Conservation (phyloP, 1,284 basidiomycete species). For the Sphagnurus paluster region DNA sequence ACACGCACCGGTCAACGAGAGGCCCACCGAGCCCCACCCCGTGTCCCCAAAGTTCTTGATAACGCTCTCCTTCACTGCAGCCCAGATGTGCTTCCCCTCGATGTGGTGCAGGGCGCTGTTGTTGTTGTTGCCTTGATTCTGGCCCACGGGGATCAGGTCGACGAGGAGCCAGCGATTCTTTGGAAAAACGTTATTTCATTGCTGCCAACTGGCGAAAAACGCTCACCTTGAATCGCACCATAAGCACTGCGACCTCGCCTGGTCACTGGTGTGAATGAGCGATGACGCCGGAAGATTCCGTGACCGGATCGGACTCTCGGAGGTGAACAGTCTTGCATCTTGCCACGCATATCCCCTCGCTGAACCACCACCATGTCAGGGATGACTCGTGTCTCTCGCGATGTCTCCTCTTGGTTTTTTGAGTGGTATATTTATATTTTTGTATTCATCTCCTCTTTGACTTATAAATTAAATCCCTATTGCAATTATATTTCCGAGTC, state of each 20-base stretch:
- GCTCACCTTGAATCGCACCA: constrained; percentile 65
- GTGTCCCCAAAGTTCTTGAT: constrained; percentile 73
- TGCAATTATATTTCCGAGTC: too few species aligned
- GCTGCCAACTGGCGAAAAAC: neutral
- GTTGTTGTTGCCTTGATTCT: constrained; percentile 14
- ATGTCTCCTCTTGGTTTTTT: too few species aligned
- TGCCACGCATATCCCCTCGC: too few species aligned
- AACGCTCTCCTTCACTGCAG: constrained; percentile 69
- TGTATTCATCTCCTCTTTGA: too few species aligned
- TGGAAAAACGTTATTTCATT: constrained; percentile 12
- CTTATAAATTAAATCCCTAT: too few species aligned
- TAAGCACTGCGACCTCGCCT: constrained; percentile 20
- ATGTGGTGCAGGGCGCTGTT: too few species aligned
- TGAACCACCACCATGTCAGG: too few species aligned
- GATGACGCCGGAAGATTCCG: too few species aligned
- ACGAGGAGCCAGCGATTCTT: constrained; percentile 83
- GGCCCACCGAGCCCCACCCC: constrained; percentile 76
- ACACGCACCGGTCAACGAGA: constrained; percentile 66
- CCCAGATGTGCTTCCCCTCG: constrained; percentile 62
- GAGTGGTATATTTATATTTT: too few species aligned
- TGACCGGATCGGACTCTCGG: too few species aligned
- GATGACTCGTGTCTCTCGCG: too few species aligned
- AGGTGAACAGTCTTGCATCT: too few species aligned
- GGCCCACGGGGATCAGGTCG: constrained; percentile 58
- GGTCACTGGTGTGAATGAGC: neutral